A percentile compares a stretch with the other conserved stretches of the same genome.
These are phyloP conservation scores for Centaurea solstitialis DNA, from an alignment of 129 eudicot species.

Conservation along the genomic window DNA sequence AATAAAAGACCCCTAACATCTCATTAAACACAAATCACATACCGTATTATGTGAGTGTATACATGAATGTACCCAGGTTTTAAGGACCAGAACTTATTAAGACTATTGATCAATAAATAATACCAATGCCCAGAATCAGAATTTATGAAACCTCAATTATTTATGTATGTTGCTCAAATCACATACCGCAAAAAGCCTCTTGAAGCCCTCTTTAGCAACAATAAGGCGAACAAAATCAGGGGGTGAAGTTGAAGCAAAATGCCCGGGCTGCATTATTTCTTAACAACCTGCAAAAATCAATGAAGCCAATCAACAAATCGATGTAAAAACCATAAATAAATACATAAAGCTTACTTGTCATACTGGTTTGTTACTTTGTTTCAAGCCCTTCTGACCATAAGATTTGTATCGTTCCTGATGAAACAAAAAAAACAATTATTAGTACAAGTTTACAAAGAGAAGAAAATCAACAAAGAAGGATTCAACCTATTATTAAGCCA, in stretches of 20 bases:
- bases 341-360: too few relatives aligned
- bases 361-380: too few relatives aligned
- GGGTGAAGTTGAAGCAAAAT: slow-evolving; percentile 76
- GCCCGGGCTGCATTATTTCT: slow-evolving; percentile 89
- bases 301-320: too few relatives aligned
- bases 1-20: not conserved
- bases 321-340: too few relatives aligned
- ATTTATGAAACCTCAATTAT: not conserved
- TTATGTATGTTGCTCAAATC: not conserved
- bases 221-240: slow-evolving; percentile 75
- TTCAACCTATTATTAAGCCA: too few relatives aligned
- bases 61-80: not conserved
- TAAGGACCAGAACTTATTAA: not conserved
- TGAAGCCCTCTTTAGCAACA: slow-evolving; percentile 83
- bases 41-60: not conserved
- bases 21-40: not conserved
- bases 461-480: too few relatives aligned
- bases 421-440: too few relatives aligned
- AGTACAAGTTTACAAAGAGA: too few relatives aligned
- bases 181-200: slow-evolving; percentile 83
- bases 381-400: too few relatives aligned
- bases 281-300: slow-evolving; percentile 59
- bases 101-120: not conserved
- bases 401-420: too few relatives aligned
- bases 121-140: not conserved